Base-by-base conservation (phyloP, 2,329 filamentous ascomycete species). In the Beauveria rudraprayagi region DNA sequence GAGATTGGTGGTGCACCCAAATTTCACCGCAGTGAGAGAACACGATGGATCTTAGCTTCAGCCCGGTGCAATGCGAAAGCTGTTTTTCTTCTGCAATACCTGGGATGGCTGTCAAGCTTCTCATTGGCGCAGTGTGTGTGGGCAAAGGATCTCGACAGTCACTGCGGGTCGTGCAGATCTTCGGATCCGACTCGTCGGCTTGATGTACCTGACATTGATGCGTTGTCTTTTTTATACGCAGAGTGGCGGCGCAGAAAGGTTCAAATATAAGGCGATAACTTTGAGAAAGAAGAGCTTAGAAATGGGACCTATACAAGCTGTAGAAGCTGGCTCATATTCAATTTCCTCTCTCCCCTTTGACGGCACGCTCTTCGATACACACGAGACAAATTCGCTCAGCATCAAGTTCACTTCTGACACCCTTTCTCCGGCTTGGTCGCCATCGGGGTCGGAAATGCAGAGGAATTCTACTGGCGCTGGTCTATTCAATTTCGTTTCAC, bases 351-450 rank as follows among this genome's bases (percentile, higher is more conserved):
- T 6, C 34, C 34, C 34, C 30, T 67, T 66, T 34, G 63, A 64
- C 37, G 61, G 63, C 53, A 65, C 55, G n/a, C 52, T 66, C 24
- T 65, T 66, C 55, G 62, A 67, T 44, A 64, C 62, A 7, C 56
- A 64, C 50, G 22, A 51, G 16, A 63, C 65, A 28, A 64, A 64
- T 30, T 54, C 55, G 24, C 62, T 62, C 50, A 59, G 56, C 44
- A 63, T 63, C 56, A 64, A 63, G 44, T 53, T 65, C 28, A 65
- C 65, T 14, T 65, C 63, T 48, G 40, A 61, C 10, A 48, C 53
- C 19, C 56, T 66, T 9, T 56, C 63, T 17, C n/a, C 63, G 14
- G 19, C 43, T 16, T 44, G 30, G 11, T 26, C 52, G n/a, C 54
- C 62, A n/a, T 17, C 26, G 28, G 51, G 56, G 19, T 44, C 62